Conservation (phyloP, 1,139 yeast genomes). For the Entelexis paramagnoliae region DNA sequence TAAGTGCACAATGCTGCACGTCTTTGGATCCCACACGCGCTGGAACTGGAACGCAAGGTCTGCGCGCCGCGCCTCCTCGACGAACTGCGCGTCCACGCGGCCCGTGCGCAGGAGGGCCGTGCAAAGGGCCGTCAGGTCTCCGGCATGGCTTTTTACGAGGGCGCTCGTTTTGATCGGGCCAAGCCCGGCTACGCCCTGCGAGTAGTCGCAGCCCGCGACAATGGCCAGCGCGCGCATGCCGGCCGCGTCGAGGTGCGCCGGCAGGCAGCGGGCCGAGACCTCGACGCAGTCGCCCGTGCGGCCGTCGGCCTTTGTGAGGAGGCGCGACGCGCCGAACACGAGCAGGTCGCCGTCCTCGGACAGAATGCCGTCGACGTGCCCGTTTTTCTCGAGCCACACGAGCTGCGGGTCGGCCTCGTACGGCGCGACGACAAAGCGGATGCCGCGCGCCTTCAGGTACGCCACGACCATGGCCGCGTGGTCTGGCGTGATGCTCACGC, state of each 20-base stretch:
- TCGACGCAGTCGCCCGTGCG: slow-evolving; percentile 37
- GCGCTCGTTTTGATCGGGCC: slow-evolving; percentile 73
- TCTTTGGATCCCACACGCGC: slow-evolving; percentile 66
- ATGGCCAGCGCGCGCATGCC: slow-evolving; percentile 63
- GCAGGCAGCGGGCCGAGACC: slow-evolving; percentile 8
- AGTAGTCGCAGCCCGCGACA: slow-evolving; percentile 91
- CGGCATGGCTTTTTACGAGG: slow-evolving; percentile 43
- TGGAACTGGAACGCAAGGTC: slow-evolving; percentile 75
- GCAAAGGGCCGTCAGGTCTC: slow-evolving; percentile 43
- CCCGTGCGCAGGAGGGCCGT: slow-evolving; percentile 47
- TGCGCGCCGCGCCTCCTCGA: slow-evolving; percentile 54
- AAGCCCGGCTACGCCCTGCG: slow-evolving; percentile 70
- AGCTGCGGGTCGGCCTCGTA: slow-evolving; percentile 97
- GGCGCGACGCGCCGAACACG: slow-evolving; percentile 68
- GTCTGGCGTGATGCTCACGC: slow-evolving; percentile 73
- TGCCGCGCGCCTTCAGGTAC: slow-evolving; percentile 45
- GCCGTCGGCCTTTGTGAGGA: slow-evolving; percentile 70
- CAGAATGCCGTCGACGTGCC: slow-evolving; percentile 71
- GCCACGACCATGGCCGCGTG: slow-evolving; percentile 85
- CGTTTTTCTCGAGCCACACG: slow-evolving; percentile 73
- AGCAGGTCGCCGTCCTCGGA: slow-evolving; percentile 92
- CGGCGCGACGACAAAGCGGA: slow-evolving; percentile 85
- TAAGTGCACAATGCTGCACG: slow-evolving; percentile 43
- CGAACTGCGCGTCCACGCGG: slow-evolving; percentile 44
- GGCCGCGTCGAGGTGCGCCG: slow-evolving; percentile 9